Evolutionary conservation across 331 rosid species (phyloP).

Genomic region (Telfairia occidentalis): DNA sequence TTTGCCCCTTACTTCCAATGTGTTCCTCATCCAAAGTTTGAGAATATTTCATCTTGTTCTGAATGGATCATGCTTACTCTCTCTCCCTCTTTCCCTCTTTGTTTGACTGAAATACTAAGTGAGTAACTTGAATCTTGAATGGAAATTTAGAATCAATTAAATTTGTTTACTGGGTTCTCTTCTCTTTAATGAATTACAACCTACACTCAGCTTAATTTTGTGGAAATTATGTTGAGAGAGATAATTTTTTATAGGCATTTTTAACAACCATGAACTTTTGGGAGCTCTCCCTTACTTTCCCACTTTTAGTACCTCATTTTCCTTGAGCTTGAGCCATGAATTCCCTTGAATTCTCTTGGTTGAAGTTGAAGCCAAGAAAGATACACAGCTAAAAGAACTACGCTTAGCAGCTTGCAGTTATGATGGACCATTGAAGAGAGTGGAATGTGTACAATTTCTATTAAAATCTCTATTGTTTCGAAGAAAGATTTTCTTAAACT

Average conservation of each 20-base stretch:
- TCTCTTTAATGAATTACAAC: neutral
- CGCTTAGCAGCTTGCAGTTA: neutral
- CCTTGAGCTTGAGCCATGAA: neutral
- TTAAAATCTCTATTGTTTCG: neutral
- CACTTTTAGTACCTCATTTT: neutral
- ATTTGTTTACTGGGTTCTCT: conserved; percentile 1
- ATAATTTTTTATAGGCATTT: neutral
- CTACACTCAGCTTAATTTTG: neutral
- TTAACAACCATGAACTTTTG: neutral
- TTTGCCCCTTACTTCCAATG: conserved; percentile 28
- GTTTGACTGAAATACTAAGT: neutral
- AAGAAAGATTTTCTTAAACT: conserved; percentile 10
- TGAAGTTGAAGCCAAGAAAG: neutral
- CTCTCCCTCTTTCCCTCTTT: neutral
- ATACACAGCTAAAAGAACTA: neutral
- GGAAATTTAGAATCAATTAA: neutral
- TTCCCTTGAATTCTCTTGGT: neutral
- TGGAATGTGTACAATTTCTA: neutral
- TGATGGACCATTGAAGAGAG: neutral
- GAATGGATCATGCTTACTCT: neutral
- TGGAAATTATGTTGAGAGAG: neutral
- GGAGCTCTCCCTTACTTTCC: neutral
- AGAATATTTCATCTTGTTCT: neutral
- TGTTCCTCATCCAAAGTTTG: conserved; percentile 17
- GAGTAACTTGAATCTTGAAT: neutral